A percentile compares a stretch with the other conserved stretches of the same genome.
Conservation (phyloP, 2,329 filamentous ascomycete genomes). For the Cladosporium sp. region DNA sequence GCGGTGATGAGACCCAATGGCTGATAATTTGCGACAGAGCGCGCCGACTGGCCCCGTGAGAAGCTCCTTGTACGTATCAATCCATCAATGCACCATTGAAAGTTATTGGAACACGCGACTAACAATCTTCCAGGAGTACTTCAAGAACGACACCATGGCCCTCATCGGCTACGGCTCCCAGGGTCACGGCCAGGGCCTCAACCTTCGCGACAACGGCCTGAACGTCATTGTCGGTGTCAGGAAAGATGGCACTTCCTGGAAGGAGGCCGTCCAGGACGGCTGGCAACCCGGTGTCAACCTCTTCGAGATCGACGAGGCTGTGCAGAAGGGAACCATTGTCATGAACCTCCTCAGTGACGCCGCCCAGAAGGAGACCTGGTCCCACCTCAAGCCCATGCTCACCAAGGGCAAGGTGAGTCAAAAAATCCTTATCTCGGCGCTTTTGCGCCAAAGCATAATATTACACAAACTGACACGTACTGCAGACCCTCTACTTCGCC, state of each 20-base stretch:
- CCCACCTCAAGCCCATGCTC: conserved; percentile 94
- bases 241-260: conserved; percentile 98
- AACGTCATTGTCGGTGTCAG: conserved; percentile 99
- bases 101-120: conserved; percentile 24
- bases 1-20: conserved; percentile 19
- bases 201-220: conserved; percentile 98
- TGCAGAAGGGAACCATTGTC: conserved; percentile 87
- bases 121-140: conserved; percentile 73
- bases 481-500: conserved; percentile 97
- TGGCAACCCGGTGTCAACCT: conserved; percentile 99
- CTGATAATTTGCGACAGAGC: conserved; percentile 62
- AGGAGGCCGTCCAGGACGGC: conserved; percentile 94
- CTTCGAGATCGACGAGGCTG: conserved; percentile 97
- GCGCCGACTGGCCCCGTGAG: conserved; percentile 96
- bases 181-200: conserved; percentile 98
- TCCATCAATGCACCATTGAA: not conserved
- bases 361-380: conserved; percentile 98
- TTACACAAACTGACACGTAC: conserved; percentile 6
- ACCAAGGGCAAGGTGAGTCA: conserved; percentile 92
- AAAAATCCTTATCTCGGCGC: not conserved
- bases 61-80: conserved; percentile 78
- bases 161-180: conserved; percentile 98
- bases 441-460: conserved; percentile 1
- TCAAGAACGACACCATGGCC: conserved; percentile 99
- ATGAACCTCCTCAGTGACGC: conserved; percentile 99